Evolutionary conservation across 495 filamentous ascomycete species (phyloP).

Genomic region (Penicillium waksmanii): DNA sequence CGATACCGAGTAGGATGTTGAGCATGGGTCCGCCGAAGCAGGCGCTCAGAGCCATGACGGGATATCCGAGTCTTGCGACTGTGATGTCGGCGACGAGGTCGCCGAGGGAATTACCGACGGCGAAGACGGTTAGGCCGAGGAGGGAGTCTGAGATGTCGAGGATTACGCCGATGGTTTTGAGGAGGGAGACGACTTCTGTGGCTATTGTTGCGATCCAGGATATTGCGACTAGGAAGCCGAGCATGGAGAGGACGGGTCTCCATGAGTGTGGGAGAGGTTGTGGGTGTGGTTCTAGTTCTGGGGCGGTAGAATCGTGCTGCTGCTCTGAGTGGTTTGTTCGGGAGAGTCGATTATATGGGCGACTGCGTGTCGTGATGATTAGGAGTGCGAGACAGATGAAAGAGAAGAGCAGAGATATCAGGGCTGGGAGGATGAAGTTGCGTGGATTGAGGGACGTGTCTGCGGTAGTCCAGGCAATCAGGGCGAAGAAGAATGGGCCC

Average conservation of each 20-base stretch:
- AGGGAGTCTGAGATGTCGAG: slow-evolving; percentile 94
- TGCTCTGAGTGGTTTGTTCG: slow-evolving; percentile 1
- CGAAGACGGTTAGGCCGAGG: slow-evolving; percentile 93
- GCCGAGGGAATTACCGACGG: slow-evolving; percentile 92
- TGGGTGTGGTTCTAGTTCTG: slow-evolving; percentile 17
- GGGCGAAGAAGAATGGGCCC: slow-evolving; percentile 79
- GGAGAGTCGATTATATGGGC: slow-evolving; percentile 25
- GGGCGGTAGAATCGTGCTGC: neutral
- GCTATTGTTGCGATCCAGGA: slow-evolving; percentile 97
- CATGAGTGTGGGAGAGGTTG: slow-evolving; percentile 59
- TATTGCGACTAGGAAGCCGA: slow-evolving; percentile 90
- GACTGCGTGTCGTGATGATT: slow-evolving; percentile 58
- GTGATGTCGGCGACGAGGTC: slow-evolving; percentile 96
- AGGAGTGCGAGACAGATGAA: slow-evolving; percentile 64
- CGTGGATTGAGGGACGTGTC: slow-evolving; percentile 50
- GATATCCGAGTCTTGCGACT: slow-evolving; percentile 88
- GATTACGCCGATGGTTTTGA: slow-evolving; percentile 93
- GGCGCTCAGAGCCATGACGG: slow-evolving; percentile 92
- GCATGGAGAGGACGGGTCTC: slow-evolving; percentile 77
- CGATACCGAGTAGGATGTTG: slow-evolving; percentile 95
- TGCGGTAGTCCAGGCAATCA: slow-evolving; percentile 76
- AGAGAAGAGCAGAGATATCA: slow-evolving; percentile 74
- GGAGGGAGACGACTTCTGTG: slow-evolving; percentile 91
- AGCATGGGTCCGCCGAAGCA: slow-evolving; percentile 98
- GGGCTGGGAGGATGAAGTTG: slow-evolving; percentile 62